Evolutionary conservation across 148 eudicot genomes (phyloP).

Genomic region (Persicaria maculosa): DNA sequence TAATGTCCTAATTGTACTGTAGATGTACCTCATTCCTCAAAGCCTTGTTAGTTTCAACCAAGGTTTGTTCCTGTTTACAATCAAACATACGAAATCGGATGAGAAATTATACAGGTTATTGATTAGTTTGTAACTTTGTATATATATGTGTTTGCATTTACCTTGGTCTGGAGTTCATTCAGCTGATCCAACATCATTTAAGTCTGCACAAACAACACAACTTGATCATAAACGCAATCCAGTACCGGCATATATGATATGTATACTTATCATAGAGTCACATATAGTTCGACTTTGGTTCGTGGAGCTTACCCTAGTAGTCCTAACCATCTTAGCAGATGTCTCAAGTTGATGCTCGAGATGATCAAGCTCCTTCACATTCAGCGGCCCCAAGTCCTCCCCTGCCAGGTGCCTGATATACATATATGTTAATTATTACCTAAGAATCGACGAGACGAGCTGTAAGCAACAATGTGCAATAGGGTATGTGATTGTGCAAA

Average conservation of each 20-base stretch:
- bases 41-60: slow-evolving; percentile 43
- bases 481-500: not conserved
- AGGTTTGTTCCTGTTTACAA: slow-evolving; percentile 37
- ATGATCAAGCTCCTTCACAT: too few species aligned
- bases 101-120: not conserved
- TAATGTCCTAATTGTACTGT: not conserved
- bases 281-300: not conserved
- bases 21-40: slow-evolving; percentile 31
- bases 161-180: slow-evolving; percentile 44
- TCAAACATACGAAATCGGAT: not conserved
- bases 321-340: too few species aligned
- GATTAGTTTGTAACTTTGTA: not conserved
- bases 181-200: too few species aligned
- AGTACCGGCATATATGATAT: too few species aligned
- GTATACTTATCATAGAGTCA: too few species aligned
- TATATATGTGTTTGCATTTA: not conserved
- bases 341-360: too few species aligned
- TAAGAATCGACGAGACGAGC: too few species aligned
- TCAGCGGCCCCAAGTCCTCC: too few species aligned
- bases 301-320: too few species aligned
- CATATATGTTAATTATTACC: not conserved
- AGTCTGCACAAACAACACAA: too few species aligned
- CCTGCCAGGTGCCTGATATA: slow-evolving; percentile 32
- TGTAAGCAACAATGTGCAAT: not conserved
- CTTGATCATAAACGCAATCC: too few species aligned